A percentile compares a stretch with the other conserved stretches of the same genome.
These are phyloP conservation scores for Areca catechu DNA, from an alignment of 176 grass and related monocot genomes.

Conservation along the genomic window DNA sequence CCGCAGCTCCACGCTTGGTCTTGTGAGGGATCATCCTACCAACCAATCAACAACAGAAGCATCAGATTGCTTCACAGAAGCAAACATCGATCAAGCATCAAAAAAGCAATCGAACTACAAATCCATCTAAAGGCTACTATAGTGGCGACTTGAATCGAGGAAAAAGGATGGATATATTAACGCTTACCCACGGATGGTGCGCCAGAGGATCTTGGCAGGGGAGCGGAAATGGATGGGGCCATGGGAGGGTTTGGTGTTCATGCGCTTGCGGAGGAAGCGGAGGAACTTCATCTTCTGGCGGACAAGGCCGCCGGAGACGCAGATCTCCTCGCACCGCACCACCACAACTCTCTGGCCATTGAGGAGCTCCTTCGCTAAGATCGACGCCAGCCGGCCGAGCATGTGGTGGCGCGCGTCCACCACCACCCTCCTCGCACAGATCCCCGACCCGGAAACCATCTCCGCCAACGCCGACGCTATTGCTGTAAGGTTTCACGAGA, in stretches of 20 bases:
- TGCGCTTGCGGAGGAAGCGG: conserved; percentile 84
- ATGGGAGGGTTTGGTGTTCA: conserved; percentile 95
- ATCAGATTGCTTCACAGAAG: too few relatives aligned
- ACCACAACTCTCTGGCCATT: conserved; percentile 80
- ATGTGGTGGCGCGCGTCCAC: conserved; percentile 85
- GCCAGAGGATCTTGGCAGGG: conserved; percentile 83
- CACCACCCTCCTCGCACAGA: conserved; percentile 56
- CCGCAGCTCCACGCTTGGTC: conserved; percentile 79
- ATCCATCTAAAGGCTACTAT: too few relatives aligned
- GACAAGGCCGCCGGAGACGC: conserved; percentile 79
- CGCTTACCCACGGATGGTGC: conserved; percentile 62
- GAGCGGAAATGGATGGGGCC: conserved; percentile 89
- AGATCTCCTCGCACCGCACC: conserved; percentile 88
- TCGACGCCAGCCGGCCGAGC: conserved; percentile 66
- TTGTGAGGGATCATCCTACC: conserved; percentile 96
- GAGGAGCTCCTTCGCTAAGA: conserved; percentile 82
- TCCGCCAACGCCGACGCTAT: neutral
- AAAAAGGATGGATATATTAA: neutral
- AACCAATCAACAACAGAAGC: neutral
- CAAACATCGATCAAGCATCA: too few relatives aligned
- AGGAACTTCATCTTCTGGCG: conserved; percentile 97
- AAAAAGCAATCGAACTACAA: too few relatives aligned
- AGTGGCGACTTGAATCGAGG: too few relatives aligned
- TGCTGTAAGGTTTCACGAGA: neutral
- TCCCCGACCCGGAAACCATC: conserved; percentile 79